These are phyloP conservation scores for Endocladia muricata DNA, from an alignment of 31 red algal genomes.

Conservation along the genomic window DNA sequence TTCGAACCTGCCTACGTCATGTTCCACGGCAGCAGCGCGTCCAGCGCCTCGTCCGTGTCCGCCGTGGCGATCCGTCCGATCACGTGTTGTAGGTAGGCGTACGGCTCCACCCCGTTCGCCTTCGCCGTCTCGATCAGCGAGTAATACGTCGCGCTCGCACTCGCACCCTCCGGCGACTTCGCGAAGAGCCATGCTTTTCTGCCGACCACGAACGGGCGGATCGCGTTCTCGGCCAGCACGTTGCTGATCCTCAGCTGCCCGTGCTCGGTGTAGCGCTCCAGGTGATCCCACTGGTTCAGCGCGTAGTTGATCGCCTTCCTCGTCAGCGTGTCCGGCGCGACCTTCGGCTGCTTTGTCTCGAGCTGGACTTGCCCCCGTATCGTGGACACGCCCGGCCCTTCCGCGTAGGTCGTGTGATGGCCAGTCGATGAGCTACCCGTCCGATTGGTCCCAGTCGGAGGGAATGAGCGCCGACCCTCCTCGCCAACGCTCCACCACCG, in stretches of 20 bases:
- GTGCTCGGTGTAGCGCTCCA: neutral
- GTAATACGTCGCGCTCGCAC: neutral
- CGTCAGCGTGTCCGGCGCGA: neutral
- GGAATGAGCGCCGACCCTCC: no score
- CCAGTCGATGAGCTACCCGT: no score
- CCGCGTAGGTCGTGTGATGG: no score
- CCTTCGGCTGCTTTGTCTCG: neutral
- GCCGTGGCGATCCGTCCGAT: neutral
- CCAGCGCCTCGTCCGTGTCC: neutral
- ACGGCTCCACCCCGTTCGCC: neutral
- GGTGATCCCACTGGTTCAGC: neutral
- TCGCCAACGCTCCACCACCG: no score
- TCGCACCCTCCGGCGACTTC: neutral
- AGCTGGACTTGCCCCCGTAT: no score
- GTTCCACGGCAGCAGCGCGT: neutral
- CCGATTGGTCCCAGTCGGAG: no score
- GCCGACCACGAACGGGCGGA: neutral
- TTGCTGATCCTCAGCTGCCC: conserved; percentile 4
- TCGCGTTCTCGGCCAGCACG: neutral
- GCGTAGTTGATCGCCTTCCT: neutral
- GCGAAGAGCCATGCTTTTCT: neutral
- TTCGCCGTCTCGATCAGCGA: neutral
- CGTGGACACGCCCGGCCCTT: no score
- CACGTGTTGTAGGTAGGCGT: conserved; percentile 1
- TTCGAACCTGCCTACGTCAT: no score